phyloP scores from a whole-genome alignment of 2,329 filamentous ascomycete genomes.

The Achaetomium macrosporum region DNA sequence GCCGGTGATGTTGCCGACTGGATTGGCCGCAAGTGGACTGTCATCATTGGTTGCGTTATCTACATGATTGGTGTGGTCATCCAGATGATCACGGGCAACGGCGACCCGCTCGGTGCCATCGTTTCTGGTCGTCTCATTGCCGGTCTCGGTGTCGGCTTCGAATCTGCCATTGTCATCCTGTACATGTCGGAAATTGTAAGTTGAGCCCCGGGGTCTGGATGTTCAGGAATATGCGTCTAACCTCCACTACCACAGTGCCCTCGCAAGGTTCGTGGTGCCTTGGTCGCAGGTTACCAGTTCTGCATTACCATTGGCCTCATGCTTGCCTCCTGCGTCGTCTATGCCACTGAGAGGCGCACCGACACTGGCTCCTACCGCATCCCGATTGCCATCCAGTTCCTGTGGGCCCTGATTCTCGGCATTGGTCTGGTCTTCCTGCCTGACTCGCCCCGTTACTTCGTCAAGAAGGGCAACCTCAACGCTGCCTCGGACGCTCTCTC shows the following conservation, averaged over 20 bases:
- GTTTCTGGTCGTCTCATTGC: constrained; percentile 69
- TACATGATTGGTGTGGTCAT: constrained; percentile 65
- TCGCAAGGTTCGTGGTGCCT: constrained; percentile 53
- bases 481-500: constrained; percentile 57
- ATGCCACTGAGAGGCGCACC: constrained; percentile 56
- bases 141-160: constrained; percentile 74
- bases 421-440: constrained; percentile 69
- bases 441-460: constrained; percentile 79
- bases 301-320: constrained; percentile 53
- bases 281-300: constrained; percentile 30
- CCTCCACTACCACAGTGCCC: constrained; percentile 35
- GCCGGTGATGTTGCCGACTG: constrained; percentile 72
- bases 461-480: constrained; percentile 68
- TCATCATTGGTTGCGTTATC: constrained; percentile 64
- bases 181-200: constrained; percentile 80
- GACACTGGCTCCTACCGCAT: constrained; percentile 71
- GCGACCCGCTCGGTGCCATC: constrained; percentile 52
- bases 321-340: constrained; percentile 68
- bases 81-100: constrained; percentile 51
- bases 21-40: constrained; percentile 66
- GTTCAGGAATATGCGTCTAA: not conserved
- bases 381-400: constrained; percentile 72
- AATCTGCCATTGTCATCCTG: constrained; percentile 72
- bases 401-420: constrained; percentile 72
- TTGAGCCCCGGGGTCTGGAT: constrained; percentile 6